phyloP scores from a whole-genome alignment of 768 basidiomycete species.

The Dioszegia crocea region DNA sequence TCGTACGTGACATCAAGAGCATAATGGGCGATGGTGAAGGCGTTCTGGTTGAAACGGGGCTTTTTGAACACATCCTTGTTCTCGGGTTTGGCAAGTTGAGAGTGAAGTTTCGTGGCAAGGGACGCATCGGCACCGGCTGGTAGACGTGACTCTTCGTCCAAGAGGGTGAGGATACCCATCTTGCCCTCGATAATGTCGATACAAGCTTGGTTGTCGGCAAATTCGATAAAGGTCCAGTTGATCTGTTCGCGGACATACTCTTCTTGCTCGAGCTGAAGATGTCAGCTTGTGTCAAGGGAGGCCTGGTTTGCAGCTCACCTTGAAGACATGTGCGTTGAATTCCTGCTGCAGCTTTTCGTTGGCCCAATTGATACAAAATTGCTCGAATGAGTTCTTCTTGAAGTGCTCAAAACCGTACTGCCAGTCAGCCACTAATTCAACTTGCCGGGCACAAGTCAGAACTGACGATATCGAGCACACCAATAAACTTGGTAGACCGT shows the following conservation, averaged over 20 bases:
- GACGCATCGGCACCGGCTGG: conserved; percentile 88
- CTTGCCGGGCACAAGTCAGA: no score
- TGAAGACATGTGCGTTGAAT: conserved; percentile 93
- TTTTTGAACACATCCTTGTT: conserved; percentile 92
- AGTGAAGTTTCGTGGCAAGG: conserved; percentile 86
- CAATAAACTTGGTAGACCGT: conserved; percentile 96
- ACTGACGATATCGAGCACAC: conserved; percentile 80
- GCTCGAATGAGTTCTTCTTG: conserved; percentile 73
- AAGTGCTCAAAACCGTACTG: conserved; percentile 91
- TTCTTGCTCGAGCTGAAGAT: conserved; percentile 95
- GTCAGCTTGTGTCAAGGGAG: background rate
- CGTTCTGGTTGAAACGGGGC: conserved; percentile 94
- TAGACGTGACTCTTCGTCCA: conserved; percentile 96
- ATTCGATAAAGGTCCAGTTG: conserved; percentile 99
- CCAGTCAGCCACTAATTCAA: background rate
- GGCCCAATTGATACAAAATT: conserved; percentile 99
- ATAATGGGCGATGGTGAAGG: conserved; percentile 97
- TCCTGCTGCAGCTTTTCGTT: conserved; percentile 90
- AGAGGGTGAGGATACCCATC: conserved; percentile 84
- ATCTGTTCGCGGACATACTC: conserved; percentile 98
- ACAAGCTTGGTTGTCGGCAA: conserved; percentile 97
- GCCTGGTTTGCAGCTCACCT: conserved; percentile 20
- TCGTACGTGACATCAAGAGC: conserved; percentile 98
- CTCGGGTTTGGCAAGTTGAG: conserved; percentile 76
- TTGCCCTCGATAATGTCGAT: conserved; percentile 98